These are phyloP conservation scores for Camellia sinensis DNA, from an alignment of 148 eudicot genomes.

Conservation along the genomic window DNA sequence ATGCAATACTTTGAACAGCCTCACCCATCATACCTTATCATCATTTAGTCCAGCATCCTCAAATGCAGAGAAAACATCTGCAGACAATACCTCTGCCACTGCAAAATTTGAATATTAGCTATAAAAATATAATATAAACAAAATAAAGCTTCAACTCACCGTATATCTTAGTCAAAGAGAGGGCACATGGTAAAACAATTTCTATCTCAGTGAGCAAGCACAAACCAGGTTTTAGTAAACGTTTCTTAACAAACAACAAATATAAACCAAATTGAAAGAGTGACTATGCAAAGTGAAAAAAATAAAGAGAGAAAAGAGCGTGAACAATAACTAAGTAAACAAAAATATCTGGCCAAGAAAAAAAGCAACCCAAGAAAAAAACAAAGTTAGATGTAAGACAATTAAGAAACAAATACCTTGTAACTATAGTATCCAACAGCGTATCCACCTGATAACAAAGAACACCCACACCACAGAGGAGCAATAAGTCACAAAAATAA, in stretches of 20 bases:
- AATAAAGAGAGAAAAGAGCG: not conserved
- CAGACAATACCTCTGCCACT: slow-evolving; percentile 99
- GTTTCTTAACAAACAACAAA: no score
- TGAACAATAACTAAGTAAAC: not conserved
- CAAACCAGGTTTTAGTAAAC: not conserved
- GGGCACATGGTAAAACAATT: not conserved
- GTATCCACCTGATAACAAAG: slow-evolving; percentile 65
- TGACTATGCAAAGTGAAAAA: not conserved
- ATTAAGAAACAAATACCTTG: slow-evolving; percentile 45
- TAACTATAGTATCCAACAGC: slow-evolving; percentile 98
- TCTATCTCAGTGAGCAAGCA: not conserved
- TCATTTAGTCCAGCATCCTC: slow-evolving; percentile 87
- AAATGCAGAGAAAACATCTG: slow-evolving; percentile 99
- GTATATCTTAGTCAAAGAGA: not conserved
- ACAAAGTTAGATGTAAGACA: no score
- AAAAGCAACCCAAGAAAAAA: not conserved
- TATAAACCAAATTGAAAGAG: not conserved
- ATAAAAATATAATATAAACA: not conserved
- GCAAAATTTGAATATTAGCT: slow-evolving; percentile 27
- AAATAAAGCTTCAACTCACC: not conserved
- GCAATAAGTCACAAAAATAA: not conserved
- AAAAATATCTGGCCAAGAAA: not conserved
- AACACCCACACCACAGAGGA: not conserved
- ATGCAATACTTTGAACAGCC: not conserved
- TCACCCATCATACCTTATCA: slow-evolving; percentile 54